Conservation (phyloP, 108 stramenopile genomes). For the Nannochloropsis gaditana region DNA sequence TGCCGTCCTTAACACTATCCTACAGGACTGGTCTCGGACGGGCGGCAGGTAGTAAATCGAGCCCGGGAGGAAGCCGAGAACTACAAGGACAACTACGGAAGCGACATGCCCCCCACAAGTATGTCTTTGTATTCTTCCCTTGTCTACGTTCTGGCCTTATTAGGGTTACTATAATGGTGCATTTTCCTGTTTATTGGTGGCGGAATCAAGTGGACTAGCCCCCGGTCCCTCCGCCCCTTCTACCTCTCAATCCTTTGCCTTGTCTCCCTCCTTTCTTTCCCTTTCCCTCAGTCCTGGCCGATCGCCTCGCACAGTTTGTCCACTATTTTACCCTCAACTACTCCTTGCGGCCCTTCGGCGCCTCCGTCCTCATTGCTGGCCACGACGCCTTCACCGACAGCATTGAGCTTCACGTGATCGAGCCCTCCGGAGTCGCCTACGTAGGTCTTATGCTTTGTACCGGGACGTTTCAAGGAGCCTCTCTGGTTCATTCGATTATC, state of each 20-base stretch:
- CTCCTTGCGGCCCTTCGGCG: constrained; percentile 91
- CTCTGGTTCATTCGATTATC: no score
- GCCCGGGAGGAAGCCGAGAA: constrained; percentile 75
- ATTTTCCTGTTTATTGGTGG: no score
- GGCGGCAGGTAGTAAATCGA: constrained; percentile 80
- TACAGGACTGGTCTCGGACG: constrained; percentile 92
- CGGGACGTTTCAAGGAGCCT: no score
- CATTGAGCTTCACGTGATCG: constrained; percentile 79
- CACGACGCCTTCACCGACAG: constrained; percentile 78
- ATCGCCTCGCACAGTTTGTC: constrained; percentile 79
- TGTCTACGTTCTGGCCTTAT: no score
- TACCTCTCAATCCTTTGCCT: neutral
- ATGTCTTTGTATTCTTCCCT: no score
- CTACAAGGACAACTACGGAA: constrained; percentile 64
- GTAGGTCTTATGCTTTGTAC: no score
- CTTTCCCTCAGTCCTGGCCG: constrained; percentile 64
- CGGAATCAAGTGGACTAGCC: no score
- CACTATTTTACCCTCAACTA: constrained; percentile 98
- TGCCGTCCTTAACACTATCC: constrained; percentile 27
- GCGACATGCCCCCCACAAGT: constrained; percentile 33
- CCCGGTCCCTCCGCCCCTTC: no score
- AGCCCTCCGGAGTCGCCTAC: constrained; percentile 78
- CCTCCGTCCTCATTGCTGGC: constrained; percentile 68
- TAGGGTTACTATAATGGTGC: no score
- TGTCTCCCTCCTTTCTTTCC: constrained; percentile 54